Base-by-base conservation (phyloP, 129 eudicot species). In the Saussurea involucrata region DNA sequence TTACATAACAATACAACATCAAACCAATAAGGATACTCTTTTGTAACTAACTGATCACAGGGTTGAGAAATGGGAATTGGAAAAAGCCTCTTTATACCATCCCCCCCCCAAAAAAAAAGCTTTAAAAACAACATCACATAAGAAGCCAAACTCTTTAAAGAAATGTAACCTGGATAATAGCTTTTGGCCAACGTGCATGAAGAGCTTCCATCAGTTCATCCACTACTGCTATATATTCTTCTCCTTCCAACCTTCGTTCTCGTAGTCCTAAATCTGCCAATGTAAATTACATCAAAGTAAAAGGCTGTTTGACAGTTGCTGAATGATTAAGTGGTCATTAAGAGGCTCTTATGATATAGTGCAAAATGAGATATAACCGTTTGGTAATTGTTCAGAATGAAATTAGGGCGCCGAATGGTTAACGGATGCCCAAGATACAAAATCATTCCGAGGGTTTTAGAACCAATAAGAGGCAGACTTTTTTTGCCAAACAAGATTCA, bases 131-230 rank as follows among this genome's bases (percentile, higher is more conserved):
- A 53, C 58, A 61, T 67, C 71, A 28, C 11, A 36, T 29, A 40
- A 63, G 37, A 71, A 65, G 33, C 44, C n/a, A 36, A 21, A 17
- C 24, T 29, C 29, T 32, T 53, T 13, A 78, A 72, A 79, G 32
- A 73, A 68, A 63, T 76, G 64, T 65, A 75, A 95, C 99, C 97
- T 95, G 97, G 79, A 95, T 91, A 83, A 92, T 86, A 85, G 99
- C 99, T 88, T 95, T 92, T 58, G 99, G 99, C 96, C 97, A 92
- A 65, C 97, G 97, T 76, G 90, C 76, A 88, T 81, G 89, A 74
- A 95, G 87, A 83, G 99, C 99, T 86, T 95, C 97, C 96, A 95
- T 87, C 78, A 95, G 87, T 85, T 95, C 99, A 78, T 95, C 99
- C 42, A 95, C 88, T 61, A 95, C 83, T 49, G 92, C 78, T 36